These are phyloP conservation scores for Fonsecaea pedrosoi DNA, from an alignment of 2,329 filamentous ascomycete species.

Conservation along the genomic window DNA sequence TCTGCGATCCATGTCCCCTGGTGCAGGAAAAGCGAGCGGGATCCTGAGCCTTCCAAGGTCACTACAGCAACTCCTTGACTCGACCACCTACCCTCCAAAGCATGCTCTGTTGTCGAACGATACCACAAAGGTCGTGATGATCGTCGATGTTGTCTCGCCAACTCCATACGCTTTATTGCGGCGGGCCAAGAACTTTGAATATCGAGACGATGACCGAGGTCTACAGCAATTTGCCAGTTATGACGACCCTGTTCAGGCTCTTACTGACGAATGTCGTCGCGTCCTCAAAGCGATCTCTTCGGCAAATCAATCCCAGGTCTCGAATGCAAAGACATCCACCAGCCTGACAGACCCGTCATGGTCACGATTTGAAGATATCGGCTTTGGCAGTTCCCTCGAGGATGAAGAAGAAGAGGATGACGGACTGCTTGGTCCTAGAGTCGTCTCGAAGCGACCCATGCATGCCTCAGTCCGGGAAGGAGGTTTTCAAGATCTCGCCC, in stretches of 20 bases:
- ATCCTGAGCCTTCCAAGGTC: constrained; percentile 89
- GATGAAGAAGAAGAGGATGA: constrained; percentile 73
- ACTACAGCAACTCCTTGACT: constrained; percentile 85
- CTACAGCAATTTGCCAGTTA: constrained; percentile 85
- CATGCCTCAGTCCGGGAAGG: constrained; percentile 40
- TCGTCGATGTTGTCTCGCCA: constrained; percentile 91
- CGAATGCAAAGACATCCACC: constrained; percentile 72
- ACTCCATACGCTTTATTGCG: constrained; percentile 91
- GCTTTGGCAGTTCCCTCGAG: constrained; percentile 78
- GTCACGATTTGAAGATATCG: constrained; percentile 95
- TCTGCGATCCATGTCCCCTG: constrained; percentile 85
- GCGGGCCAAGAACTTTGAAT: constrained; percentile 92
- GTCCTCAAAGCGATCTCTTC: constrained; percentile 88
- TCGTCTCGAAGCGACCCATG: constrained; percentile 21
- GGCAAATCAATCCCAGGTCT: constrained; percentile 82
- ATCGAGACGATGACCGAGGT: constrained; percentile 84
- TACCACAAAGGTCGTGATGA: constrained; percentile 93
- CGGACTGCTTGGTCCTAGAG: constrained; percentile 50
- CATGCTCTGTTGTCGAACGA: constrained; percentile 74
- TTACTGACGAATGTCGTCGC: constrained; percentile 92
- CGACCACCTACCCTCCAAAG: constrained; percentile 92
- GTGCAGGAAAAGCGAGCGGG: constrained; percentile 71
- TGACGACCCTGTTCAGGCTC: constrained; percentile 82
- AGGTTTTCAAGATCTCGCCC: constrained; percentile 62
- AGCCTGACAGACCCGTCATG: constrained; percentile 85